These are phyloP conservation scores for Aspergillus biplanus DNA, from an alignment of 495 filamentous ascomycete genomes.

Conservation along the genomic window DNA sequence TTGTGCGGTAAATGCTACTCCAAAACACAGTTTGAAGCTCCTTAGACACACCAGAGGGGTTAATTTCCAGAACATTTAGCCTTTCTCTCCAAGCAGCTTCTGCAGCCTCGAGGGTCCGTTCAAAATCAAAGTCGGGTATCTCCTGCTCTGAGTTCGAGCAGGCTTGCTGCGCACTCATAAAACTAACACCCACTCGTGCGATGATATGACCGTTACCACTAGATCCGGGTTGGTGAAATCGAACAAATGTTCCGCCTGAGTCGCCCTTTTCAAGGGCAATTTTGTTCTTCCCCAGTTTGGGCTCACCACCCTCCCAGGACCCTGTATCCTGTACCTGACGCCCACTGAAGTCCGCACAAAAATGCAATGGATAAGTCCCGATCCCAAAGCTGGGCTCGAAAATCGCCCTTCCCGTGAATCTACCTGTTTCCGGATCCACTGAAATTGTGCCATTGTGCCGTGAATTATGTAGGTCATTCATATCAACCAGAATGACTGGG, in stretches of 20 bases:
- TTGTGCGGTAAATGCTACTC: slow-evolving; percentile 70
- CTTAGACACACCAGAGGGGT: slow-evolving; percentile 55
- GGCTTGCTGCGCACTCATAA: slow-evolving; percentile 66
- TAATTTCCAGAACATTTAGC: slow-evolving; percentile 60
- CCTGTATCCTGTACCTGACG: slow-evolving; percentile 65
- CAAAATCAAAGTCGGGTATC: slow-evolving; percentile 70
- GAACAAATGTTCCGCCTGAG: slow-evolving; percentile 58
- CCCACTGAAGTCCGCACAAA: slow-evolving; percentile 74
- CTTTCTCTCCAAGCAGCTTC: slow-evolving; percentile 65
- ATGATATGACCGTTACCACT: slow-evolving; percentile 45
- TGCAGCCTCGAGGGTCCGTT: slow-evolving; percentile 53
- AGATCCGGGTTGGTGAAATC: slow-evolving; percentile 50
- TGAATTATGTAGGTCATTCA: slow-evolving; percentile 67
- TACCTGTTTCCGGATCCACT: slow-evolving; percentile 61
- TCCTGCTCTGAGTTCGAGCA: slow-evolving; percentile 70
- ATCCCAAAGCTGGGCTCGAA: slow-evolving; percentile 73
- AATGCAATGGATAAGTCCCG: slow-evolving; percentile 63
- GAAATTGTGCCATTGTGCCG: slow-evolving; percentile 63
- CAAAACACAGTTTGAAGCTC: slow-evolving; percentile 68
- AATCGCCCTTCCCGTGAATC: slow-evolving; percentile 66
- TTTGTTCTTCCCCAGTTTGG: slow-evolving; percentile 54
- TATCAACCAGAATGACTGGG: slow-evolving; percentile 66
- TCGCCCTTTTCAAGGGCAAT: slow-evolving; percentile 44
- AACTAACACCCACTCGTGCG: slow-evolving; percentile 71
- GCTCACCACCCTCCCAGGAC: slow-evolving; percentile 63